Evolutionary conservation across 1,284 basidiomycete genomes (phyloP), one percentile per base, ranked within the genome.

Genomic region (Albatrellus sp.): DNA sequence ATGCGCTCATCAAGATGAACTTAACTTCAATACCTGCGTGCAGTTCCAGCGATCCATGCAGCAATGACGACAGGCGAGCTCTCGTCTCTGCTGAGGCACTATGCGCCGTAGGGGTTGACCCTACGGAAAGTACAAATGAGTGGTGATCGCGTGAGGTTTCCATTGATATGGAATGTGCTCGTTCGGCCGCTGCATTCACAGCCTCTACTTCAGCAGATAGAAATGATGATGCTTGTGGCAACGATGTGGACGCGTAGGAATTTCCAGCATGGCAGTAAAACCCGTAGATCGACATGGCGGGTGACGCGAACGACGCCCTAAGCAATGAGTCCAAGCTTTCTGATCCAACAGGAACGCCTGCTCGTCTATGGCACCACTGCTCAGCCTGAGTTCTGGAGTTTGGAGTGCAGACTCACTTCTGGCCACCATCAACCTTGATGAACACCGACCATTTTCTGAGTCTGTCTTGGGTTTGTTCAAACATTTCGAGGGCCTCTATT

Each of bases 91-190:
- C 63, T 16, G 71, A 75, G 5, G 81, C 83, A 9, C 78, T 78
- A 57, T 89, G 83, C 0, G 87, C 87, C 2, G 89, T 83, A 1
- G 89, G 89, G 2, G 89, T 91, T n/a, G 87, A 82, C 11, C 89
- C 89, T 1, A 90, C 80, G 2, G 83, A 84, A 17, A 91, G 63
- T 0, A 86, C 70, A 53, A 86, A 87, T 1, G 71, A 70, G 34
- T 67, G 45, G 14, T 28, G 45, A 11, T 45, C 35, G 16, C 32
- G 30, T 16, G 35, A n/a, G 6, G 19, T 24, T 34, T 57, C 7
- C 62, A 59, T 41, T 67, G 58, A 13, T 56, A 49, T 3, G 51
- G 56, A 54, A 3, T 62, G 54, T 11, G 83, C 84, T 33, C 76
- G 60, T 24, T 61, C 62, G 1, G 85, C 84, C 2, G 83, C 81